Evolutionary conservation across 2,329 filamentous ascomycete species (phyloP).

Genomic region (Tolypocladium inflatum): DNA sequence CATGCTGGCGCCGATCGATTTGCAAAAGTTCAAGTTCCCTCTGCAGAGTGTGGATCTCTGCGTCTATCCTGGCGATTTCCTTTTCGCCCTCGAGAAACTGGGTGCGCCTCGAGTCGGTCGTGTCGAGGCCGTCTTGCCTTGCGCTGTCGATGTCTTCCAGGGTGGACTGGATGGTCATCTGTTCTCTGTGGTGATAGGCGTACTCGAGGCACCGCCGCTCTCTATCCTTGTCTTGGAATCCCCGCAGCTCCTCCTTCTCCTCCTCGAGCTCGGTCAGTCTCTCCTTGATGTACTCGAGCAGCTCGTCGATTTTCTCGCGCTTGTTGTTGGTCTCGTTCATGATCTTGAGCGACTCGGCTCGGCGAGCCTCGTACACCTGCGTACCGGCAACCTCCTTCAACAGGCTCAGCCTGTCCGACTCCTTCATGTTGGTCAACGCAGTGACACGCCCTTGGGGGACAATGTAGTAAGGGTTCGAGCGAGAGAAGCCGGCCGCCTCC

Average conservation of each 20-base stretch:
- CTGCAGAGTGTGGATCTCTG: conserved; percentile 68
- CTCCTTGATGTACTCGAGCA: conserved; percentile 85
- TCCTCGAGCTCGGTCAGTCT: conserved; percentile 84
- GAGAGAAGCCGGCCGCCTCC: conserved; percentile 91
- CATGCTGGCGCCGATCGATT: conserved; percentile 77
- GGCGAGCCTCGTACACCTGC: conserved; percentile 88
- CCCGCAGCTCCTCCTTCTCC: conserved; percentile 91
- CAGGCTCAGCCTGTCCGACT: conserved; percentile 77
- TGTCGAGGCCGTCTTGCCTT: conserved; percentile 73
- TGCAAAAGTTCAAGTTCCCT: conserved; percentile 77
- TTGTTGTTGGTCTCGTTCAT: conserved; percentile 97
- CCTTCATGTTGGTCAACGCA: conserved; percentile 96
- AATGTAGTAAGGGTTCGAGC: conserved; percentile 98
- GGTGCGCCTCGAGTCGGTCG: conserved; percentile 70
- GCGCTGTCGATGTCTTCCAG: conserved; percentile 77
- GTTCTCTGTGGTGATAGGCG: conserved; percentile 84
- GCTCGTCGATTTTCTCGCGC: conserved; percentile 85
- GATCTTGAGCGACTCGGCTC: conserved; percentile 88
- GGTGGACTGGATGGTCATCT: conserved; percentile 65
- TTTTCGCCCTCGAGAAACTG: conserved; percentile 71
- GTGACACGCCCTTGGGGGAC: conserved; percentile 96
- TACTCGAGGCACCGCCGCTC: conserved; percentile 90
- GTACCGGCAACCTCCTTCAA: conserved; percentile 98
- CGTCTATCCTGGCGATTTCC: conserved; percentile 66
- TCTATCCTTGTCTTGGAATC: conserved; percentile 89